These are phyloP conservation scores for Pinus taeda DNA, from an alignment of 75 land plant genomes.

Conservation along the genomic window DNA sequence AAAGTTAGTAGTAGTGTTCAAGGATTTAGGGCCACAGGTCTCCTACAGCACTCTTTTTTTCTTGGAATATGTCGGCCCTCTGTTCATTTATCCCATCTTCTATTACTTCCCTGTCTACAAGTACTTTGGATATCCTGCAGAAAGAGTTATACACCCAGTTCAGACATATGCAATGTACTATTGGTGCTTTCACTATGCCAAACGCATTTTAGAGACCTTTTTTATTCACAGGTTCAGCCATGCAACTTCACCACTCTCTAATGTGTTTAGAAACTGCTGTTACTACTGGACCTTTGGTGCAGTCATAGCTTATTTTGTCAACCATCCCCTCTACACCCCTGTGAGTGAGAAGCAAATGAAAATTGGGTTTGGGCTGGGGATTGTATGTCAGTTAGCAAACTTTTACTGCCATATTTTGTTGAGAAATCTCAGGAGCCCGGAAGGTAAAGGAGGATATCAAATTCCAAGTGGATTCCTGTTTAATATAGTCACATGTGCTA, in stretches of 20 bases:
- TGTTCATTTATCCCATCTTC: conserved; percentile 76
- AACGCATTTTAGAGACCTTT: conserved; percentile 88
- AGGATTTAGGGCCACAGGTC: conserved; percentile 91
- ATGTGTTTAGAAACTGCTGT: conserved; percentile 87
- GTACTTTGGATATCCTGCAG: conserved; percentile 61
- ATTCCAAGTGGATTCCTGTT: too few relatives aligned
- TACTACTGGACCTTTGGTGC: conserved; percentile 94
- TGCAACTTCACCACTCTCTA: conserved; percentile 89
- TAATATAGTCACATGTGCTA: too few relatives aligned
- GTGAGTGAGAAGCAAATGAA: conserved; percentile 79
- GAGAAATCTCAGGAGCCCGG: too few relatives aligned
- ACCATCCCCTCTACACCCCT: conserved; percentile 93
- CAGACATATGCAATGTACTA: conserved; percentile 89
- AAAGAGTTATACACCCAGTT: conserved; percentile 57
- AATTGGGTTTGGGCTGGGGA: too few relatives aligned
- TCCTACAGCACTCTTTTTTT: conserved; percentile 81
- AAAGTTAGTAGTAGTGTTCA: conserved; percentile 58
- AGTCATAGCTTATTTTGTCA: conserved; percentile 89
- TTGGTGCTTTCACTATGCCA: conserved; percentile 95
- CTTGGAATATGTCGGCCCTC: conserved; percentile 85
- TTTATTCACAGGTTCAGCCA: conserved; percentile 95
- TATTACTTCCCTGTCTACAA: conserved; percentile 84
- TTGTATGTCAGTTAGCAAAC: too few relatives aligned
- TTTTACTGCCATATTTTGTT: too few relatives aligned
- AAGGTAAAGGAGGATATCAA: too few relatives aligned